These are phyloP conservation scores for Corymbia calophylla DNA, from an alignment of 441 rosid species.

Conservation along the genomic window DNA sequence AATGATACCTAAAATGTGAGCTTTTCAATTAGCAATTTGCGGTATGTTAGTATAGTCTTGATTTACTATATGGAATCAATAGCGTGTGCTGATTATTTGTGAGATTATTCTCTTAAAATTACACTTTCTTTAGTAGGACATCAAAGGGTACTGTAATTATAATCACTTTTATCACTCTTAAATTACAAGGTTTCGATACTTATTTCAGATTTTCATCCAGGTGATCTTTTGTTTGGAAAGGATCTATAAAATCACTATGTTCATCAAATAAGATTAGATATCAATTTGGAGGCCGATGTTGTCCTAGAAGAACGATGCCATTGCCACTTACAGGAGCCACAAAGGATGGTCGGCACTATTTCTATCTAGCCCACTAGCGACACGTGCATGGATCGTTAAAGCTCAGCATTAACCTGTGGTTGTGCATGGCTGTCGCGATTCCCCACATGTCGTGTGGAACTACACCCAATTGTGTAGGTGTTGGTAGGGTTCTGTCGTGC, in stretches of 20 bases:
- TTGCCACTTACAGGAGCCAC: background rate
- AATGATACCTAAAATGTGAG: background rate
- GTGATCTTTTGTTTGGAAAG: background rate
- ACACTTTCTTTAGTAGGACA: background rate
- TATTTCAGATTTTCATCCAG: background rate
- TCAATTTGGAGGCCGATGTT: background rate
- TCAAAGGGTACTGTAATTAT: background rate
- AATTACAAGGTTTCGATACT: background rate
- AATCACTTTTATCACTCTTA: background rate
- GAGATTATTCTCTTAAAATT: background rate
- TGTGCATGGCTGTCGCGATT: too few species aligned
- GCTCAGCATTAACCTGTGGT: too few species aligned
- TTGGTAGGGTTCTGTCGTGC: too few species aligned
- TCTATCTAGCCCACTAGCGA: too few species aligned
- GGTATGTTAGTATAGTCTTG: background rate
- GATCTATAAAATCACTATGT: background rate
- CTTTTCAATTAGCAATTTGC: background rate
- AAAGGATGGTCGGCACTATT: background rate
- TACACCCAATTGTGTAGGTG: too few species aligned
- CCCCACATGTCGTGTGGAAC: too few species aligned
- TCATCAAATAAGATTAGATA: too few species aligned
- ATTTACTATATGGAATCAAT: background rate
- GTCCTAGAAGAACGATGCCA: background rate
- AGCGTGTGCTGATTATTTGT: background rate
- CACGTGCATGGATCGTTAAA: too few species aligned